These are phyloP conservation scores for Hyaloperonospora brassicae DNA, from an alignment of 352 stramenopile genomes.

Conservation along the genomic window DNA sequence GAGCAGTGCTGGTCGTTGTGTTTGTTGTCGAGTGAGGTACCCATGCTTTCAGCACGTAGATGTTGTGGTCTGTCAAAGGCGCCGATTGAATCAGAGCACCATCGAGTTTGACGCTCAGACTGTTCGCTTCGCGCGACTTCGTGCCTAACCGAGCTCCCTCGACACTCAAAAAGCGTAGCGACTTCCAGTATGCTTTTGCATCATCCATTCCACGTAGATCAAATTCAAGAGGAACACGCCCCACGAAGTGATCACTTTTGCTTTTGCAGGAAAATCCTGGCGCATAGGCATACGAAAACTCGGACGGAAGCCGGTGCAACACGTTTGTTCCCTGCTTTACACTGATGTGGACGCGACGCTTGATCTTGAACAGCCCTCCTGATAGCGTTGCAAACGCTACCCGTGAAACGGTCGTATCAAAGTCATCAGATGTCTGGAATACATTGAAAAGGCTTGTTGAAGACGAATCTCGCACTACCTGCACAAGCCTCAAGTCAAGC, in stretches of 20 bases:
- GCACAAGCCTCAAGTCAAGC: constrained; percentile 56
- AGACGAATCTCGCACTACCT: constrained; percentile 51
- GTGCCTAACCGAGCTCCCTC: constrained; percentile 52
- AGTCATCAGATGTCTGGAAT: constrained; percentile 52
- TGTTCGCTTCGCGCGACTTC: constrained; percentile 23
- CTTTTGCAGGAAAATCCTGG: constrained; percentile 46
- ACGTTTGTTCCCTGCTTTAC: constrained; percentile 50
- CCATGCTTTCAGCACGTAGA: constrained; percentile 61
- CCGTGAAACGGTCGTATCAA: constrained; percentile 68
- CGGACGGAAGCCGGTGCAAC: constrained; percentile 40
- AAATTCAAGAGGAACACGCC: constrained; percentile 54
- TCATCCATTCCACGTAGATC: constrained; percentile 30
- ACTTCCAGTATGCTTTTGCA: constrained; percentile 65
- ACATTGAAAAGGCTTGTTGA: constrained; percentile 46
- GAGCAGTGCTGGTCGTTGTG: constrained; percentile 34
- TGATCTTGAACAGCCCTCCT: constrained; percentile 54
- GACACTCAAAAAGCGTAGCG: constrained; percentile 58
- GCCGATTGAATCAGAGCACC: constrained; percentile 45
- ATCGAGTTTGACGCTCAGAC: constrained; percentile 47
- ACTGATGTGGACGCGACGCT: constrained; percentile 37
- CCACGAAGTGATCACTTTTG: constrained; percentile 42
- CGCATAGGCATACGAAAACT: constrained; percentile 59
- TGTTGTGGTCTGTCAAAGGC: constrained; percentile 56
- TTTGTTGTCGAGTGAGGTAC: constrained; percentile 43
- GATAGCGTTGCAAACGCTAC: constrained; percentile 69